phyloP scores from a whole-genome alignment of 140 eudicot genomes.

The Anethum foeniculum region DNA sequence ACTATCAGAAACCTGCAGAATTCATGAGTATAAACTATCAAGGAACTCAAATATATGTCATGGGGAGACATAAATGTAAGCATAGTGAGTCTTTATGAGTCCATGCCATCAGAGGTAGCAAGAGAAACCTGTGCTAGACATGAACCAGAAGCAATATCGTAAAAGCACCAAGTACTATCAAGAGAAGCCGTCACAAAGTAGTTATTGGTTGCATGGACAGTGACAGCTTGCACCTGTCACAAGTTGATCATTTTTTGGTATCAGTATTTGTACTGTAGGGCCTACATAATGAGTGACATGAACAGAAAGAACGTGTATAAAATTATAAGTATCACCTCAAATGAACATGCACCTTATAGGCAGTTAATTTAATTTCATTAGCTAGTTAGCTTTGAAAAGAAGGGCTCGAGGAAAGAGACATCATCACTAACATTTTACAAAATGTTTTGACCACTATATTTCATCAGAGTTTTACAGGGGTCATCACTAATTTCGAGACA shows the following conservation, averaged over 20 bases:
- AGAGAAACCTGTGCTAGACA: slow-evolving; percentile 78
- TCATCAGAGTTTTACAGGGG: background rate
- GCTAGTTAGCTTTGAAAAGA: background rate
- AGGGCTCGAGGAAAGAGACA: background rate
- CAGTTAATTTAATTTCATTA: background rate
- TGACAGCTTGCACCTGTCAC: slow-evolving; percentile 90
- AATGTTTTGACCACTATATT: background rate
- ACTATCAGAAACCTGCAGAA: slow-evolving; percentile 64
- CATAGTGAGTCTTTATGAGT: background rate
- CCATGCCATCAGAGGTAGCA: background rate
- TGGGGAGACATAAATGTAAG: background rate
- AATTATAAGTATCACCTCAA: background rate
- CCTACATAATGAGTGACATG: background rate
- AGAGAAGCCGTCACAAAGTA: slow-evolving; percentile 92
- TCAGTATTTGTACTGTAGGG: background rate
- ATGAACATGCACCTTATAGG: background rate
- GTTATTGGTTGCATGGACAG: slow-evolving; percentile 87
- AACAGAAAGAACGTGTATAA: background rate
- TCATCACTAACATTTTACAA: background rate
- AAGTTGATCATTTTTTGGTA: background rate
- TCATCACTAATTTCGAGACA: background rate
- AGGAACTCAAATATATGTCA: background rate
- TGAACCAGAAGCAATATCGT: slow-evolving; percentile 72
- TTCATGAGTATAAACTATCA: background rate
- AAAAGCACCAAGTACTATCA: slow-evolving; percentile 91